Evolutionary conservation across 2,329 filamentous ascomycete species (phyloP).

Genomic region (Zymoseptoria passerinii): DNA sequence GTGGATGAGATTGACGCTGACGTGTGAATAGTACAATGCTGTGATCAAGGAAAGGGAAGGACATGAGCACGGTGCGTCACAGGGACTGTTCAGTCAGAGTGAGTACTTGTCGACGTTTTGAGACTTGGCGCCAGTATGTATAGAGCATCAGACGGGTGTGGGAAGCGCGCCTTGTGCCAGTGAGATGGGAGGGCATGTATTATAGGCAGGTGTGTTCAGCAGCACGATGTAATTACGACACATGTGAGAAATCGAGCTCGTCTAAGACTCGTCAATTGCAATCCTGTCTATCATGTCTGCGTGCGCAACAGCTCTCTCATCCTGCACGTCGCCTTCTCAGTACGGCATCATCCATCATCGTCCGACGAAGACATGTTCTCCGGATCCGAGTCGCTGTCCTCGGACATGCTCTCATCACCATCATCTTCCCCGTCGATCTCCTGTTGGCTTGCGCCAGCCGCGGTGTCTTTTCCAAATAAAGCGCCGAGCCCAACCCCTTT

Average conservation of each 20-base stretch:
- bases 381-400: not conserved
- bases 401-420: not conserved
- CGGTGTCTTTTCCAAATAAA: not conserved
- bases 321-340: not conserved
- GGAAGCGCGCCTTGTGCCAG: no score
- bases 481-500: not conserved
- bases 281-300: not conserved
- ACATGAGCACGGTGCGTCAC: conserved; percentile 3
- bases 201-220: not conserved
- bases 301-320: not conserved
- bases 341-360: not conserved
- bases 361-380: not conserved
- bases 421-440: not conserved
- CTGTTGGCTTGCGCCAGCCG: no score
- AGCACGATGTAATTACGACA: not conserved
- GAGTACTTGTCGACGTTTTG: not conserved
- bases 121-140: not conserved
- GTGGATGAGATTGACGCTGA: conserved; percentile 2
- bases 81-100: conserved; percentile 3
- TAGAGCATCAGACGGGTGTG: not conserved
- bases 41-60: conserved; percentile 13
- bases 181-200: not conserved
- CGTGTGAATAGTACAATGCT: conserved; percentile 10
- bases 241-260: not conserved
- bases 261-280: not conserved